phyloP scores from a whole-genome alignment of 768 basidiomycete genomes.

The Porphyrellus cyaneotinctus region DNA sequence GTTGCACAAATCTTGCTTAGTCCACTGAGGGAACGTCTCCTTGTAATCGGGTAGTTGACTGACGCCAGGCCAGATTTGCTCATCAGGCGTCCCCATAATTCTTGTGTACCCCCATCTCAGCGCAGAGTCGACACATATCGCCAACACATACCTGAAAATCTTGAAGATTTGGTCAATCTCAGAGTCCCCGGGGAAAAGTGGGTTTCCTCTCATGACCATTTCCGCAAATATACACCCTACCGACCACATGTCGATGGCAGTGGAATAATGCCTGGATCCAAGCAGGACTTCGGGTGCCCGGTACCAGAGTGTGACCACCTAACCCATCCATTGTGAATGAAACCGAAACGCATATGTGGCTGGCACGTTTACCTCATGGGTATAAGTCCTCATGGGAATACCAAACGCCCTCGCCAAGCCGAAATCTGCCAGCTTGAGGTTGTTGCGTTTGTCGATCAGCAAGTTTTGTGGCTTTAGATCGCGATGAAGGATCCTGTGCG shows the following conservation, averaged over 20 bases:
- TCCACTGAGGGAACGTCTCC: conserved; percentile 95
- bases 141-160: conserved; percentile 77
- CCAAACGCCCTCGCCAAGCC: conserved; percentile 96
- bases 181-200: conserved; percentile 97
- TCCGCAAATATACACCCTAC: conserved; percentile 98
- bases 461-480: conserved; percentile 97
- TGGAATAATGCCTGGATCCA: conserved; percentile 93
- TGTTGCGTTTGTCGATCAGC: conserved; percentile 83
- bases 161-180: conserved; percentile 99
- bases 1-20: conserved; percentile 61
- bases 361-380: conserved; percentile 73
- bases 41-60: conserved; percentile 91
- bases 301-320: conserved; percentile 99
- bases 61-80: conserved; percentile 90
- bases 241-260: conserved; percentile 99
- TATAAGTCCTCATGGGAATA: conserved; percentile 98
- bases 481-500: conserved; percentile 93
- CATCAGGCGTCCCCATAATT: conserved; percentile 90
- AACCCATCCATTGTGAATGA: conserved; percentile 12
- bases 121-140: background rate
- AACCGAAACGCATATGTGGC: background rate
- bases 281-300: conserved; percentile 96
- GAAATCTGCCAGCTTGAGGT: conserved; percentile 95
- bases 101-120: conserved; percentile 39
- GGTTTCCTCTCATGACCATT: conserved; percentile 90